Evolutionary conservation across 345 rosid genomes (phyloP).

Genomic region (Luvunga scandens): DNA sequence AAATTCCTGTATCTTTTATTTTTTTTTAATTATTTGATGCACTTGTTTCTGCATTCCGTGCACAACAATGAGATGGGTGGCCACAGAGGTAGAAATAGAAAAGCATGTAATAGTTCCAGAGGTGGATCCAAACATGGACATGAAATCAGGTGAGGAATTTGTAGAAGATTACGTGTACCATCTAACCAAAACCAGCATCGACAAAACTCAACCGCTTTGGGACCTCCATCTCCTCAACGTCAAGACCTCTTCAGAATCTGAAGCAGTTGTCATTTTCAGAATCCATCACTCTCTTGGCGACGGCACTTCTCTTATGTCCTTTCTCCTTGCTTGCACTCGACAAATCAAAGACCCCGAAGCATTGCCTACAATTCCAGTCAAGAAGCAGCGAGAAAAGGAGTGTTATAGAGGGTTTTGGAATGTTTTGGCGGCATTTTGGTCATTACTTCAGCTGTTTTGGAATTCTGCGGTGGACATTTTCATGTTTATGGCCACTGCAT

Average conservation of each 20-base stretch:
- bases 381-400: neutral
- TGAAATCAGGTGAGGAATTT: constrained; percentile 27
- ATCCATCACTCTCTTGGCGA: constrained; percentile 52
- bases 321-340: constrained; percentile 36
- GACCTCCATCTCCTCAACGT: constrained; percentile 44
- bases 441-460: constrained; percentile 14
- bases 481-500: constrained; percentile 29
- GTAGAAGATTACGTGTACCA: constrained; percentile 36
- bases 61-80: constrained; percentile 45
- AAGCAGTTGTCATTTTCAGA: constrained; percentile 33
- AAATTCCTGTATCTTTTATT: no score
- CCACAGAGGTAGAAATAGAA: constrained; percentile 33
- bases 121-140: constrained; percentile 17
- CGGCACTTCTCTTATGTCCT: constrained; percentile 42
- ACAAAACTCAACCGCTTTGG: constrained; percentile 38
- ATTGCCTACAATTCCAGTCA: constrained; percentile 28
- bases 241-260: constrained; percentile 23
- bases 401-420: neutral
- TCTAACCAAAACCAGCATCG: constrained; percentile 33
- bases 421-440: constrained; percentile 1
- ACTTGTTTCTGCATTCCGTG: no score
- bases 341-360: constrained; percentile 26
- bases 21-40: no score
- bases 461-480: constrained; percentile 25
- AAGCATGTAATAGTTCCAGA: constrained; percentile 35